A percentile compares a stretch with the other conserved stretches of the same genome.
phyloP scores from a whole-genome alignment of 164 flowering plant species.

The Chimonanthus salicifolius region DNA sequence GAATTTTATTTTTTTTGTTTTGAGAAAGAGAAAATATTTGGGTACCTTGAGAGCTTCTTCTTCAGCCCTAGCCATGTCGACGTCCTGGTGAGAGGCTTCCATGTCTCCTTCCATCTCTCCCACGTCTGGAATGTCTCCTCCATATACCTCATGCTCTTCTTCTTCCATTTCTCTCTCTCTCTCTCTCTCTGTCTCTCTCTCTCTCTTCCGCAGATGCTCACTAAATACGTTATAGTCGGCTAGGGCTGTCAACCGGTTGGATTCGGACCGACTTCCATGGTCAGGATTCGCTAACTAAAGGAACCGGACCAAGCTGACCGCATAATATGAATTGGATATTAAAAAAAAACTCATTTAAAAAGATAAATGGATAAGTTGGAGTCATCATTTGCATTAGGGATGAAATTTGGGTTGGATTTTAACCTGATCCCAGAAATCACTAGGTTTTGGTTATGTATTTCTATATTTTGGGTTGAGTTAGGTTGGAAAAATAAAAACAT shows the following conservation, averaged over 20 bases:
- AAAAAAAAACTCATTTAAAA: no score
- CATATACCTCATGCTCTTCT: slow-evolving; percentile 18
- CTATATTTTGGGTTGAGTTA: no score
- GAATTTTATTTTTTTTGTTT: no score
- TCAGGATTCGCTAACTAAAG: no score
- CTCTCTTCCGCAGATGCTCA: slow-evolving; percentile 3
- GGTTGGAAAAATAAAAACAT: no score
- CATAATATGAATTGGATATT: no score
- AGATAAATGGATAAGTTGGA: no score
- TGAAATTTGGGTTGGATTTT: no score
- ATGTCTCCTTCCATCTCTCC: slow-evolving; percentile 14
- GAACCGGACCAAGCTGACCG: no score
- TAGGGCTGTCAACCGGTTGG: not conserved
- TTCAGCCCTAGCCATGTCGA: slow-evolving; percentile 29
- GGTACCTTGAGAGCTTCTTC: slow-evolving; percentile 19
- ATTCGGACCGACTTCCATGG: not conserved
- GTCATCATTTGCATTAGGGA: no score
- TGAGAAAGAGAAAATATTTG: not conserved
- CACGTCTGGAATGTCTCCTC: slow-evolving; percentile 15
- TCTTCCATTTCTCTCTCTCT: slow-evolving; percentile 9
- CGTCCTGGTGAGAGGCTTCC: slow-evolving; percentile 8
- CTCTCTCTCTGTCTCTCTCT: slow-evolving; percentile 2
- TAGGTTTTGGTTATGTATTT: no score
- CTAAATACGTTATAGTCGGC: not conserved
- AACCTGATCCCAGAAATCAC: no score